Evolutionary conservation across 768 basidiomycete species (phyloP), one percentile per base, ranked within the genome.

Genomic region (Rhodotorula sphaerocarpa): DNA sequence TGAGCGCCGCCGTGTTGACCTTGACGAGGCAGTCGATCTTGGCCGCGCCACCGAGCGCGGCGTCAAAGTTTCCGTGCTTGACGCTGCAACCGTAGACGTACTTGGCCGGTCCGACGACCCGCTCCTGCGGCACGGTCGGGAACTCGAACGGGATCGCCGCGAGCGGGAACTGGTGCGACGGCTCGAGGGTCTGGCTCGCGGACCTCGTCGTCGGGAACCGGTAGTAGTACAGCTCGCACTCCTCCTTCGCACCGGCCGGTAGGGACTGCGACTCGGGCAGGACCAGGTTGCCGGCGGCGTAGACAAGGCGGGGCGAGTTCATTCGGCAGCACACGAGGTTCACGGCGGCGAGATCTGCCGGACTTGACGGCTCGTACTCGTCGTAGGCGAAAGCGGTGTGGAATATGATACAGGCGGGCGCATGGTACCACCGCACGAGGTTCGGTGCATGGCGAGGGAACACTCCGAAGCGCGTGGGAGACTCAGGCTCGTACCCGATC

Each of bases 1-100:
- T 72, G 46, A 77, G 67, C 18, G 64, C 54, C 15, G 70, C 42
- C 18, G 74, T 75, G 60, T 78, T 71, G 41, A 76, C 34, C 70
- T 77, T 76, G 66, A 75, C 75, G n/a, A 78, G 58, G 52, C 75
- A 75, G 55, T 78, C 77, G n/a, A 78, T 76, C 60, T 78, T 77
- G 6, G 75, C 75, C 5, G 75, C 77, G 15, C 74, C 74, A 11
- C 76, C 76, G 25, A 78, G 61, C 9, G 76, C 72, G 30, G 75
- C 75, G 55, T 76, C 76, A 56, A 76, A 77, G 12, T 70, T 71
- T 18, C 77, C 76, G 16, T 70, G 59, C 33, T 70, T 67, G 72
- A 77, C 74, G n/a, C 75, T 75, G 59, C 77, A 78, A 3, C 75
- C 77, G 61, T 77, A 78, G 9, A 77, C 70, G 69, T 70, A 77